A percentile compares a stretch with the other conserved stretches of the same genome.
Conservation (phyloP, 805 yeast species). For the Candida golubevii region DNA sequence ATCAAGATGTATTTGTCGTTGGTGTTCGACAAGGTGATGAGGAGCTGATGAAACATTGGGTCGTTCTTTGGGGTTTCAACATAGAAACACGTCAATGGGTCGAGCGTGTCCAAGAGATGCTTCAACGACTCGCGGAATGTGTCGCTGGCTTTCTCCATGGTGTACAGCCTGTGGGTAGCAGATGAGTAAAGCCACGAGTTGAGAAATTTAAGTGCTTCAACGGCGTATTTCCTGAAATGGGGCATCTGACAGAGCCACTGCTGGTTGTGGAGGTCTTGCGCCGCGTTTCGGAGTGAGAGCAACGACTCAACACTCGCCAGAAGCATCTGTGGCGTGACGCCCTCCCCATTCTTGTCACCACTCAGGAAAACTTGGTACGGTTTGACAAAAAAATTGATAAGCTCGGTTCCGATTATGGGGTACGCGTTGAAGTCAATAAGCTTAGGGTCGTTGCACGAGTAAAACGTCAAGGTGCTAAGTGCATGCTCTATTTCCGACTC, state of each 20-base stretch:
- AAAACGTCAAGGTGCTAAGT: conserved; percentile 46
- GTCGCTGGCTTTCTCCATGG: conserved; percentile 23
- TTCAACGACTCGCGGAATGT: conserved; percentile 55
- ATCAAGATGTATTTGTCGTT: conserved; percentile 69
- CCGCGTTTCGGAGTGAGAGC: conserved; percentile 71
- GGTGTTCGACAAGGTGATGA: conserved; percentile 45
- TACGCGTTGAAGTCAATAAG: conserved; percentile 43
- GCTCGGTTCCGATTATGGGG: conserved; percentile 40
- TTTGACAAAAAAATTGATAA: conserved; percentile 32
- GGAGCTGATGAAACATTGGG: conserved; percentile 55
- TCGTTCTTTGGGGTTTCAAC: conserved; percentile 73
- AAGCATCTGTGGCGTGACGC: conserved; percentile 19
- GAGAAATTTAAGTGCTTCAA: conserved; percentile 42
- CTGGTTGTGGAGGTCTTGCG: conserved; percentile 81
- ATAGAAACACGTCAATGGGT: conserved; percentile 76
- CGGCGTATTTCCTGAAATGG: conserved; percentile 43
- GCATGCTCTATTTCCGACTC: conserved; percentile 72
- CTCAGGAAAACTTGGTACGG: conserved; percentile 26
- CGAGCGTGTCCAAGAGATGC: conserved; percentile 75
- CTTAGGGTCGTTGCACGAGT: conserved; percentile 50
- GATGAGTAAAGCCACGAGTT: conserved; percentile 26
- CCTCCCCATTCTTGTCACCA: neutral
- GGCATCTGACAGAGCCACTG: conserved; percentile 61
- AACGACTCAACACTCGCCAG: conserved; percentile 42
- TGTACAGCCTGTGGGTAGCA: conserved; percentile 7